Conservation (phyloP, 371 early-diverging fungal genomes). For the Rhizopus sp. region DNA sequence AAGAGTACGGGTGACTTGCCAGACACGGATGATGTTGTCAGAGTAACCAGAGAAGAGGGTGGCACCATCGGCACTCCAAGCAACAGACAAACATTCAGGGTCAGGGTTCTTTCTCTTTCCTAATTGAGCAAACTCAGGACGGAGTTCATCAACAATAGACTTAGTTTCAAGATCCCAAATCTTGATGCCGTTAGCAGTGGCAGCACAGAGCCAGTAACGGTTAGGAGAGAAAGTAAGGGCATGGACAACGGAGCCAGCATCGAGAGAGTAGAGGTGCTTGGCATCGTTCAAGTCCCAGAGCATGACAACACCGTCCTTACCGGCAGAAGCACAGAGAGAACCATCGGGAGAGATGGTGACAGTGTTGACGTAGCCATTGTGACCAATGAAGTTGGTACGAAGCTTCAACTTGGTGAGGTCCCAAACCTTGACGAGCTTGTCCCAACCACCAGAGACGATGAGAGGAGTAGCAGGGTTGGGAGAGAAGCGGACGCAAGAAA, state of each 20-base stretch:
- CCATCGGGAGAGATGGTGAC: slow-evolving; percentile 99
- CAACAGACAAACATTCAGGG: slow-evolving; percentile 89
- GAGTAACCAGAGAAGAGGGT: slow-evolving; percentile 98
- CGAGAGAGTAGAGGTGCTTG: slow-evolving; percentile 99
- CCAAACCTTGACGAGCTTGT: slow-evolving; percentile 99
- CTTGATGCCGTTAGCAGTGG: slow-evolving; percentile 95
- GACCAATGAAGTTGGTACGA: slow-evolving; percentile 98
- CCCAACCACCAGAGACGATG: slow-evolving; percentile 98
- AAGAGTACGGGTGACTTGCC: slow-evolving; percentile 80
- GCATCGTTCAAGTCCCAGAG: slow-evolving; percentile 99
- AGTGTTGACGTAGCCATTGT: slow-evolving; percentile 97
- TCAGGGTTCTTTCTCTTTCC: slow-evolving; percentile 76
- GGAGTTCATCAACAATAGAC: slow-evolving; percentile 94
- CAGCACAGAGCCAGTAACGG: slow-evolving; percentile 99
- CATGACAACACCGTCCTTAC: slow-evolving; percentile 99
- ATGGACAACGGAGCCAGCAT: slow-evolving; percentile 95
- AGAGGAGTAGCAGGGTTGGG: slow-evolving; percentile 97
- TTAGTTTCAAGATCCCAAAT: slow-evolving; percentile 99
- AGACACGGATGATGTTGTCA: slow-evolving; percentile 94
- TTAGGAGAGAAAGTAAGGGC: slow-evolving; percentile 98
- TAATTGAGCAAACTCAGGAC: slow-evolving; percentile 82
- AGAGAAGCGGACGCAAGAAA: slow-evolving; percentile 98
- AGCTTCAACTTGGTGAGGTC: slow-evolving; percentile 97
- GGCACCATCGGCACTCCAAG: slow-evolving; percentile 98
- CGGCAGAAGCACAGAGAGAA: slow-evolving; percentile 99